These are phyloP conservation scores for Auricularia sp. DNA, from an alignment of 768 basidiomycete genomes.

Conservation along the genomic window DNA sequence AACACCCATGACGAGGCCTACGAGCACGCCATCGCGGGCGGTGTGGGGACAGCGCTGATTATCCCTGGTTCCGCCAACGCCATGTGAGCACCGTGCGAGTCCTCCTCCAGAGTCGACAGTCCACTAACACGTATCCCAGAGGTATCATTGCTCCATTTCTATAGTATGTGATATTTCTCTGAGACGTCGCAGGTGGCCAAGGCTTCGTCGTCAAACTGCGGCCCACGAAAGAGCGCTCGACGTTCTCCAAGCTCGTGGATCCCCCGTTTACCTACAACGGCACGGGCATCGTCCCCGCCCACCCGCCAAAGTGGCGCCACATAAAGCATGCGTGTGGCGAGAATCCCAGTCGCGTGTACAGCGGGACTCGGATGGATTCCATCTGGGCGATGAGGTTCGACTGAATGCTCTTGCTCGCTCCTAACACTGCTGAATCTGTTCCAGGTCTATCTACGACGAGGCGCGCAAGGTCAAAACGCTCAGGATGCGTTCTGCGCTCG, in stretches of 20 bases:
- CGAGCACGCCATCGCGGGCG: slow-evolving; percentile 59
- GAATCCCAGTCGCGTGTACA: slow-evolving; percentile 12
- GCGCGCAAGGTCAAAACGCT: slow-evolving; percentile 22
- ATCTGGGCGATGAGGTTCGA: slow-evolving; percentile 32
- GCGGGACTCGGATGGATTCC: slow-evolving; percentile 48
- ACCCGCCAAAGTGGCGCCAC: slow-evolving; percentile 57
- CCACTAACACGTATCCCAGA: background rate
- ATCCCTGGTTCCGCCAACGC: slow-evolving; percentile 65
- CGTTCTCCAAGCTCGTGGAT: slow-evolving; percentile 67
- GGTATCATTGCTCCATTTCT: background rate
- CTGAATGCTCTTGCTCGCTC: too few relatives aligned
- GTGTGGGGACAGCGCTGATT: slow-evolving; percentile 67
- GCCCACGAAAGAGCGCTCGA: slow-evolving; percentile 55
- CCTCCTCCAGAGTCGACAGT: too few relatives aligned
- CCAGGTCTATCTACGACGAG: slow-evolving; percentile 14
- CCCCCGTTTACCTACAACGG: slow-evolving; percentile 53
- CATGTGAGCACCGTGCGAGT: slow-evolving; percentile 21
- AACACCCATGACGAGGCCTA: slow-evolving; percentile 76
- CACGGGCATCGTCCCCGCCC: slow-evolving; percentile 33
- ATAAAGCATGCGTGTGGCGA: slow-evolving; percentile 47
- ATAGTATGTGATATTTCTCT: background rate
- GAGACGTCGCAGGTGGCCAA: slow-evolving; percentile 40
- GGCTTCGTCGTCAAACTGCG: slow-evolving; percentile 74
- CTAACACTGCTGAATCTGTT: too few relatives aligned
- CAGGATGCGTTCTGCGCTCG: slow-evolving; percentile 23